Base-by-base conservation (phyloP, 75 land plant genomes). In the Adiantum capillusveneris region DNA sequence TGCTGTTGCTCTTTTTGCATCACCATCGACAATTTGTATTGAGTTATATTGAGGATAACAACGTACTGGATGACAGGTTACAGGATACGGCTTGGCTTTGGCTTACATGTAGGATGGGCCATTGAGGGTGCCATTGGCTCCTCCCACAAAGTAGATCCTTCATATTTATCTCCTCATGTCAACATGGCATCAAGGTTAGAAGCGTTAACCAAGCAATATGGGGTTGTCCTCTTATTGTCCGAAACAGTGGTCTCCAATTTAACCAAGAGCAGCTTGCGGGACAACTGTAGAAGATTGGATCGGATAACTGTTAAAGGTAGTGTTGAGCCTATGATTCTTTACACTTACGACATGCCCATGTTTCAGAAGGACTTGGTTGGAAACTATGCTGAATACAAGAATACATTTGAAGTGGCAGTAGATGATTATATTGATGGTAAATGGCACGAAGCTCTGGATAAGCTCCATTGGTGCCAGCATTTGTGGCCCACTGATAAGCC, bases 81-180 rank as follows among this genome's bases (percentile, higher is more conserved):
- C 41, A 62, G 28, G 48, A 75, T 75, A 25, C 73, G 57, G 25
- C 63, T 75, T 58, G 77, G 77, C 44, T 75, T 75, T 53, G 77
- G 77, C 14, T 62, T 75, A 2, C 77, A 75, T 58, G 77, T 64
- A 7, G 77, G 77, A 3, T 75, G 77, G 77, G 77, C 77, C 1
- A 75, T 75, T 42, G 77, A 75, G 51, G 77, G 77, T 22, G 77
- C 77, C 21, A 75, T 75, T 31, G 77, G 77, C 31, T 75, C 77
- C 22, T 58, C 74, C 14, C 77, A 75, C 45, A 75, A 75, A 31
- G 77, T 75, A 6, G 77, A 75, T 30, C 73, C 77, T 3, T 75
- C 77, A 12, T 75, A 75, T 29, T 26, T 75, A 29, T 75, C 77
- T 24, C 77, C 77, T 3, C 77, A 75, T 59, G 77, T 75, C 7